Evolutionary conservation across 1,284 basidiomycete genomes (phyloP).

Genomic region (Malassezia pachydermatis): DNA sequence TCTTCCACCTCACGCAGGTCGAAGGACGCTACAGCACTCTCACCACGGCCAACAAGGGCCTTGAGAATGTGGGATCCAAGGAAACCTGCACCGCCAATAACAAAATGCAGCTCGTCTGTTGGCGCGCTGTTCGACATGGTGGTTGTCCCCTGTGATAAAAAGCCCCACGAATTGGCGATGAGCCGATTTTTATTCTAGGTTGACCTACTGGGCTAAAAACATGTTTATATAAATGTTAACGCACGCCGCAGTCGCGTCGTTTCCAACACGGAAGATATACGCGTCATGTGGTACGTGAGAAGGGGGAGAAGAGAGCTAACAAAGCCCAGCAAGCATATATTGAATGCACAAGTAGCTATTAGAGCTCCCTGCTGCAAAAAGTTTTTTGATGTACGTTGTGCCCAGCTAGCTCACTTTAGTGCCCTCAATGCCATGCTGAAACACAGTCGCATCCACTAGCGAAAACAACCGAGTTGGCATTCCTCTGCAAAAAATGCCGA

Average conservation of each 20-base stretch:
- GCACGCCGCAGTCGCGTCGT: too few species aligned
- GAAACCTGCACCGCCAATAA: slow-evolving; percentile 46
- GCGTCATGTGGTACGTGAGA: slow-evolving; percentile 12
- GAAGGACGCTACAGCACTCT: slow-evolving; percentile 37
- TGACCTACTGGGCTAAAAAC: too few species aligned
- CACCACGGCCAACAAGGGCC: slow-evolving; percentile 39
- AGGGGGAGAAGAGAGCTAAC: not conserved
- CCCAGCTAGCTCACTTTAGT: slow-evolving; percentile 50
- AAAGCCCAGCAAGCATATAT: slow-evolving; percentile 46
- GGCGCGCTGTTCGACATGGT: slow-evolving; percentile 37
- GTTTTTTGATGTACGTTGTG: slow-evolving; percentile 42
- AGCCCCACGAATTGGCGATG: not conserved
- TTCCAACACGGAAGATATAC: not conserved
- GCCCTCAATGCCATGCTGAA: slow-evolving; percentile 83
- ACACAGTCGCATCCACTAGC: slow-evolving; percentile 61
- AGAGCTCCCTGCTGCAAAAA: slow-evolving; percentile 46
- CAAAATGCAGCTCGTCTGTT: slow-evolving; percentile 40
- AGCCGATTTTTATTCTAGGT: too few species aligned
- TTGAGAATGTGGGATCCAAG: slow-evolving; percentile 42
- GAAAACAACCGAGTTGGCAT: slow-evolving; percentile 78
- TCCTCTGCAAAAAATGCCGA: slow-evolving; percentile 95
- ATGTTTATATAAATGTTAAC: too few species aligned
- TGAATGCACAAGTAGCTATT: slow-evolving; percentile 46
- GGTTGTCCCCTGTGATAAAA: not conserved
- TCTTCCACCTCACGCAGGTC: slow-evolving; percentile 29